Conservation (phyloP, 345 rosid genomes). For the Lenwebbia sp. region DNA sequence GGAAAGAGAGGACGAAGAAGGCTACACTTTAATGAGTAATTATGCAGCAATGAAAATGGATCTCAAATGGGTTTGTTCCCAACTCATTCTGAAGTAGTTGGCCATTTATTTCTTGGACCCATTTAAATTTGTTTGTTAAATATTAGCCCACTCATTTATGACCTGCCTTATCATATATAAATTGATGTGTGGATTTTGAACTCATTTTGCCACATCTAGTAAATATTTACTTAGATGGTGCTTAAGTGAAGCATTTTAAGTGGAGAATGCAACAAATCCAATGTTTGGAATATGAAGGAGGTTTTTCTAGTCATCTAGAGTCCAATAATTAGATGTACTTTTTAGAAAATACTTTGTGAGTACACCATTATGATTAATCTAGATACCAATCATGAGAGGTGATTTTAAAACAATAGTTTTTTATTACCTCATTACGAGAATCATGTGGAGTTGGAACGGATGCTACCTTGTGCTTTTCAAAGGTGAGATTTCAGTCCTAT, state of each 20-base stretch:
- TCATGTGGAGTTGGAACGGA: too few relatives aligned
- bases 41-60: background rate
- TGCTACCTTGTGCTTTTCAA: background rate
- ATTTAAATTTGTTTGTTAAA: background rate
- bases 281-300: background rate
- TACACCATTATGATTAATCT: too few relatives aligned
- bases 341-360: too few relatives aligned
- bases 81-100: background rate
- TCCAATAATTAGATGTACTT: background rate
- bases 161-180: too few relatives aligned
- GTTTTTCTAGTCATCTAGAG: background rate
- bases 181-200: background rate
- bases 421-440: too few relatives aligned
- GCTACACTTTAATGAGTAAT: conserved; percentile 1
- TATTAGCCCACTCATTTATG: background rate
- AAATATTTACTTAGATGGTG: background rate
- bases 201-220: background rate
- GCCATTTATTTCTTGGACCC: background rate
- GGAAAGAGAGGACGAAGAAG: conserved; percentile 38
- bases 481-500: background rate
- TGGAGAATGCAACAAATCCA: background rate
- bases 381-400: background rate
- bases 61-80: background rate
- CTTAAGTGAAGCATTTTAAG: background rate
- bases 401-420: background rate